phyloP scores from a whole-genome alignment of 352 stramenopile genomes.

The Pythium periplocum region DNA sequence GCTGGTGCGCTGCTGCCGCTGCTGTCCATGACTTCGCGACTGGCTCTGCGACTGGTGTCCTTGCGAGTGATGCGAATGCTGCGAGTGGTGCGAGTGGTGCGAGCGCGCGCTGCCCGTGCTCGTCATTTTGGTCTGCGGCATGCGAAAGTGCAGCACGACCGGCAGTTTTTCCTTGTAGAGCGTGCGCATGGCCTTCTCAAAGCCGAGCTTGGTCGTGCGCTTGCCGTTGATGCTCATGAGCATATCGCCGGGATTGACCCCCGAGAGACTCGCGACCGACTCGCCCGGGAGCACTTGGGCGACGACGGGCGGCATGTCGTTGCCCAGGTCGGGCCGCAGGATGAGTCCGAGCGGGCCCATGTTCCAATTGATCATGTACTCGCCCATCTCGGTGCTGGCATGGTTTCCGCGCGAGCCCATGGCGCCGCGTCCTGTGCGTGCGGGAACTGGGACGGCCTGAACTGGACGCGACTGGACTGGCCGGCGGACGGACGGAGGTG shows the following conservation, averaged over 20 bases:
- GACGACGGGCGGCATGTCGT: conserved; percentile 76
- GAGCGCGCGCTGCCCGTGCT: not conserved
- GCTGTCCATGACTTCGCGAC: not conserved
- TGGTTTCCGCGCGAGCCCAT: not conserved
- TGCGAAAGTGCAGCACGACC: conserved; percentile 74
- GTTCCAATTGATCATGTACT: conserved; percentile 87
- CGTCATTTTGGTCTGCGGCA: conserved; percentile 5
- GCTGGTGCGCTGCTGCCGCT: not conserved
- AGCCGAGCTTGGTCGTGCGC: conserved; percentile 65
- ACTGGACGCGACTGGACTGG: too few species aligned
- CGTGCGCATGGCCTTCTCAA: conserved; percentile 70
- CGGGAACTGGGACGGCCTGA: not conserved
- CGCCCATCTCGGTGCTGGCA: conserved; percentile 29
- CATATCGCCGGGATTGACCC: conserved; percentile 57
- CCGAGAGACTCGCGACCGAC: conserved; percentile 68
- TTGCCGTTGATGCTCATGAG: conserved; percentile 79
- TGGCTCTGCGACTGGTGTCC: conserved; percentile 3
- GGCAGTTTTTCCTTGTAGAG: conserved; percentile 75
- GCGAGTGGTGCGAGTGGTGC: conserved; percentile 12
- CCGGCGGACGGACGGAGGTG: too few species aligned
- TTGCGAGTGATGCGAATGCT: conserved; percentile 3
- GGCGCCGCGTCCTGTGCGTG: not conserved
- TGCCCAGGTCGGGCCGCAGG: conserved; percentile 58
- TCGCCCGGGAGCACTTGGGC: conserved; percentile 61
- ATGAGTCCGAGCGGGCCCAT: conserved; percentile 69